Evolutionary conservation across 2,329 filamentous ascomycete species (phyloP).

Genomic region (Harringtonia aguacate): DNA sequence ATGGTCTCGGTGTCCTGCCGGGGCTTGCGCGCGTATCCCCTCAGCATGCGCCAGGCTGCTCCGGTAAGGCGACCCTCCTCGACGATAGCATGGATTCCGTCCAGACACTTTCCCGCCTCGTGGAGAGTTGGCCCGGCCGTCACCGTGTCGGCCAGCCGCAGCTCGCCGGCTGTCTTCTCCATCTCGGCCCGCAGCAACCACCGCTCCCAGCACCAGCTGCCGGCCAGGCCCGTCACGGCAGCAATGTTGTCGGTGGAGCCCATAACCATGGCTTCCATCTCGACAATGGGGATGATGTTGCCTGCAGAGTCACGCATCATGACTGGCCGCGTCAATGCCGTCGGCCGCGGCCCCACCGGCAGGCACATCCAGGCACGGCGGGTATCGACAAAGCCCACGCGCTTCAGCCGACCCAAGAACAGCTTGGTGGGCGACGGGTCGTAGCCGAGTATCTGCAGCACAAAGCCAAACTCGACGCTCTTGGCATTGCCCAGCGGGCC

Average conservation of each 20-base stretch:
- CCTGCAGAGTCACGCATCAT: constrained; percentile 19
- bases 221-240: constrained; percentile 69
- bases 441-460: constrained; percentile 80
- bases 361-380: constrained; percentile 84
- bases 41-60: constrained; percentile 50
- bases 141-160: constrained; percentile 41
- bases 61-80: constrained; percentile 52
- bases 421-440: constrained; percentile 74
- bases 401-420: constrained; percentile 64
- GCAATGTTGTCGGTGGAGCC: constrained; percentile 64
- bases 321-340: constrained; percentile 28
- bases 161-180: constrained; percentile 65
- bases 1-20: constrained; percentile 25
- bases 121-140: constrained; percentile 38
- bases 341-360: constrained; percentile 55
- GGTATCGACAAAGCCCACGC: constrained; percentile 67
- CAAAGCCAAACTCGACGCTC: constrained; percentile 85
- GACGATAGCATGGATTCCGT: constrained; percentile 48
- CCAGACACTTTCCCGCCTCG: constrained; percentile 48
- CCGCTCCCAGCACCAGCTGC: constrained; percentile 88
- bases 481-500: constrained; percentile 71
- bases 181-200: constrained; percentile 85
- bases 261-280: constrained; percentile 51
- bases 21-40: constrained; percentile 55
- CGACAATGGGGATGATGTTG: constrained; percentile 31